Conservation (phyloP, 2,329 filamentous ascomycete species). For the Achaetomium macrosporum region DNA sequence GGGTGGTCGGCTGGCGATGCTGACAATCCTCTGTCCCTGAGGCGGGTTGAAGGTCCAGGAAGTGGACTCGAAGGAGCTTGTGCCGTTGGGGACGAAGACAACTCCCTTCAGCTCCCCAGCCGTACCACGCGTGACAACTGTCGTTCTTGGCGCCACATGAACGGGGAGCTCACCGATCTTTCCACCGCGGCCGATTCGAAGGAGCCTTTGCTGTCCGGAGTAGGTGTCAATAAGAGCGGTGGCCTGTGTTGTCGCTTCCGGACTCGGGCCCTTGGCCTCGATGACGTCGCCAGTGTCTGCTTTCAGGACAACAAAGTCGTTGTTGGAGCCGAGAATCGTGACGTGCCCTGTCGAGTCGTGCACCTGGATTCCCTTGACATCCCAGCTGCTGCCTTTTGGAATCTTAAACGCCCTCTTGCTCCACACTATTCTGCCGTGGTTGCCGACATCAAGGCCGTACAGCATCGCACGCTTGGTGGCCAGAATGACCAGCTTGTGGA, state of each 20-base stretch:
- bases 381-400: slow-evolving; percentile 50
- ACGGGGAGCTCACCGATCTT: slow-evolving; percentile 42
- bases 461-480: slow-evolving; percentile 75
- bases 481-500: slow-evolving; percentile 77
- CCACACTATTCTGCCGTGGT: slow-evolving; percentile 72
- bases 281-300: slow-evolving; percentile 47
- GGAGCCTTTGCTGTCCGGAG: slow-evolving; percentile 44
- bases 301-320: slow-evolving; percentile 55
- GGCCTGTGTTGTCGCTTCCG: slow-evolving; percentile 37
- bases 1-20: slow-evolving; percentile 60
- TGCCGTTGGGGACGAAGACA: slow-evolving; percentile 42
- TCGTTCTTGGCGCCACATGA: slow-evolving; percentile 45
- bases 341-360: slow-evolving; percentile 52
- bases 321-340: slow-evolving; percentile 53
- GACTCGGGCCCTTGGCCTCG: slow-evolving; percentile 37
- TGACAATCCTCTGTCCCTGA: slow-evolving; percentile 59
- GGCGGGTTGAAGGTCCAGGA: slow-evolving; percentile 70
- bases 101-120: slow-evolving; percentile 50
- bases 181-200: slow-evolving; percentile 48
- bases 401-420: slow-evolving; percentile 58
- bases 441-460: slow-evolving; percentile 72
- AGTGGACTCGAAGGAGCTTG: slow-evolving; percentile 40
- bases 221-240: slow-evolving; percentile 49
- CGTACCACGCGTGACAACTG: slow-evolving; percentile 47
- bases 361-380: slow-evolving; percentile 61